Conservation (phyloP, 2,329 filamentous ascomycete genomes). For the Microcera coccophila region DNA sequence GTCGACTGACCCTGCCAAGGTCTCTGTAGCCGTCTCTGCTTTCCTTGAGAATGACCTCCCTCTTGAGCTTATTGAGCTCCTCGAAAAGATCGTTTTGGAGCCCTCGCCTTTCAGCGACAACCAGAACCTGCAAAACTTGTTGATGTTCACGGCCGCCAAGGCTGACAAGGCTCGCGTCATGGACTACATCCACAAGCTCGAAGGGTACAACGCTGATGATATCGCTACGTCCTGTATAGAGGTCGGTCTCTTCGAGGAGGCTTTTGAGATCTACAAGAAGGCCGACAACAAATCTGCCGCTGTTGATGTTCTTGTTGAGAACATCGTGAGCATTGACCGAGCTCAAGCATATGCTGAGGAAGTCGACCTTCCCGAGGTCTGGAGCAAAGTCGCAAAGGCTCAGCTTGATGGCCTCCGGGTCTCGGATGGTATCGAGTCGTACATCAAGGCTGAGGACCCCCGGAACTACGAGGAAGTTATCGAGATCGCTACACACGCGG, state of each 20-base stretch:
- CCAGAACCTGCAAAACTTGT: constrained; percentile 88
- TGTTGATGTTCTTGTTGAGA: constrained; percentile 87
- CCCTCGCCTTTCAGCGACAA: constrained; percentile 99
- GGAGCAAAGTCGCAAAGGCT: constrained; percentile 97
- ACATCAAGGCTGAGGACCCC: constrained; percentile 91
- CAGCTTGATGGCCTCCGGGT: constrained; percentile 94
- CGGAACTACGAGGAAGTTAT: constrained; percentile 95
- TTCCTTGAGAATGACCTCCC: constrained; percentile 91
- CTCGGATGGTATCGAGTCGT: constrained; percentile 89
- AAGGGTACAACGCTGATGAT: constrained; percentile 85
- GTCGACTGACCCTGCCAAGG: constrained; percentile 87
- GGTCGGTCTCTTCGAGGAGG: constrained; percentile 92
- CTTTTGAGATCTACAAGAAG: constrained; percentile 99
- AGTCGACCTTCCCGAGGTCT: constrained; percentile 89
- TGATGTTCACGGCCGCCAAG: constrained; percentile 95
- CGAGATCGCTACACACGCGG: constrained; percentile 88
- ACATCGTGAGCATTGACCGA: constrained; percentile 96
- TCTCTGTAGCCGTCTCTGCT: constrained; percentile 87
- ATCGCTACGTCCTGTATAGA: constrained; percentile 92
- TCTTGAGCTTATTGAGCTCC: constrained; percentile 88
- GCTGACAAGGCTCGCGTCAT: constrained; percentile 92
- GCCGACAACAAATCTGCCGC: constrained; percentile 83
- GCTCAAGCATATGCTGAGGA: constrained; percentile 94
- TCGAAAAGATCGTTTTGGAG: constrained; percentile 99
- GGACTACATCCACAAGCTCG: constrained; percentile 91